phyloP scores from a whole-genome alignment of 306 rosid species.

The Argentina anserina region DNA sequence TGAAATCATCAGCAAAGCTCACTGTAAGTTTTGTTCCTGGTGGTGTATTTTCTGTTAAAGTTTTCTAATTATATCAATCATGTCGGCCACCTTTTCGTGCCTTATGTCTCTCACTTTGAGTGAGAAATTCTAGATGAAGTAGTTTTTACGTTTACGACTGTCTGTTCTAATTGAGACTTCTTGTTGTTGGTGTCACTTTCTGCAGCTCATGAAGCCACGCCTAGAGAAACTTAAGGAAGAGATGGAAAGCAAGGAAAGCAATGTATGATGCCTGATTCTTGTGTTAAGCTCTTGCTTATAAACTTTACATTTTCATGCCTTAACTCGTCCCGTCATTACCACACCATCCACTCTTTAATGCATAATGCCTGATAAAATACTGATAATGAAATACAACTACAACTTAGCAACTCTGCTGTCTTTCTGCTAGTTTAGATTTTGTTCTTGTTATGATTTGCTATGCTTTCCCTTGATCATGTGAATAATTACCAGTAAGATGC shows the following conservation, averaged over 20 bases:
- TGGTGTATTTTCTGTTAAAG: neutral
- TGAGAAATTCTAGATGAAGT: neutral
- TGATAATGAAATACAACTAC: neutral
- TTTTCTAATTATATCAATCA: neutral
- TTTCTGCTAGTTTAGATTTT: neutral
- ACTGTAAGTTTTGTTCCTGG: conserved; percentile 49
- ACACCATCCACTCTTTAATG: neutral
- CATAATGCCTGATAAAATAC: neutral
- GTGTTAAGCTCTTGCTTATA: conserved; percentile 16
- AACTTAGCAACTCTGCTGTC: neutral
- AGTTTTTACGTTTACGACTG: neutral
- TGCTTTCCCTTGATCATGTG: neutral
- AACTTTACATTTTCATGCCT: neutral
- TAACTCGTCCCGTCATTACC: neutral
- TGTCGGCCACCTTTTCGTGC: neutral
- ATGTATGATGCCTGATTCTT: conserved; percentile 42
- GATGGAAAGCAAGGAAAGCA: conserved; percentile 55
- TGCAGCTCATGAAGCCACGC: conserved; percentile 74
- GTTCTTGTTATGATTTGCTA: neutral
- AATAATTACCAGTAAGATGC: neutral
- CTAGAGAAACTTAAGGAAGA: conserved; percentile 52
- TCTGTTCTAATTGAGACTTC: neutral
- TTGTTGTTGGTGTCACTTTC: conserved; percentile 20
- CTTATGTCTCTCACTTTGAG: neutral
- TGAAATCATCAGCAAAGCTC: conserved; percentile 73